Evolutionary conservation across 176 grass and related monocot genomes (phyloP), one percentile per base, ranked within the genome.

Genomic region (Luzula sylvatica): DNA sequence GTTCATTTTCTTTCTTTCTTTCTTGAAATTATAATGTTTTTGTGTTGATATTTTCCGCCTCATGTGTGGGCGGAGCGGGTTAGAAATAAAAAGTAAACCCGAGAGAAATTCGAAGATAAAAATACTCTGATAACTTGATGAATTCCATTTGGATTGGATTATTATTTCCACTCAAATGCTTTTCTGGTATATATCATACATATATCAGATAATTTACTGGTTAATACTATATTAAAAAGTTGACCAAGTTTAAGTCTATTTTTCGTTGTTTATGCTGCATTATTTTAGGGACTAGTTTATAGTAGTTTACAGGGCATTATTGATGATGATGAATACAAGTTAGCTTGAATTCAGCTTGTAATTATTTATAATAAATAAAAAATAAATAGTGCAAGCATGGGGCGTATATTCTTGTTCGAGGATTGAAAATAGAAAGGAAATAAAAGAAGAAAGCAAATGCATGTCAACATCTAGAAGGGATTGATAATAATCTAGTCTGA

Each of bases 21-120:
- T 14, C 44, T 53, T 53, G 56, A 76, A 77, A 58, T 68, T 78
- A 55, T 50, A 65, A 58, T 62, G 70, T 30, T 78, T 59, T 32
- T 19, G 42, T 38, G 75, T 75, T 66, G 23, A 40, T 29, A 17
- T 32, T 56, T 60, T 50, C 62, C 45, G 69, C 26, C 53, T 74
- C 7, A 38, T n/a, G 14, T 38, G 19, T 24, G 50, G n/a, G 42
- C 23, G 25, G 24, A 51, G 47, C 28, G 39, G 54, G 49, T 35
- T 44, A 46, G 62, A 61, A 74, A 54, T 53, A 65, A 57, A 26
- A 65, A n/a, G n/a, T n/a, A 25, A 20, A 21, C 22, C 26, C 53
- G 51, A 39, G 24, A 17, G 26, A 46, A 46, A n/a, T 3, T 16
- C 48, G 25, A 42, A 64, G 51, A 5, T 20, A 16, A 24, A 58